Evolutionary conservation across 1,284 basidiomycete genomes (phyloP).

Genomic region (Cryptococcus amylolentus): DNA sequence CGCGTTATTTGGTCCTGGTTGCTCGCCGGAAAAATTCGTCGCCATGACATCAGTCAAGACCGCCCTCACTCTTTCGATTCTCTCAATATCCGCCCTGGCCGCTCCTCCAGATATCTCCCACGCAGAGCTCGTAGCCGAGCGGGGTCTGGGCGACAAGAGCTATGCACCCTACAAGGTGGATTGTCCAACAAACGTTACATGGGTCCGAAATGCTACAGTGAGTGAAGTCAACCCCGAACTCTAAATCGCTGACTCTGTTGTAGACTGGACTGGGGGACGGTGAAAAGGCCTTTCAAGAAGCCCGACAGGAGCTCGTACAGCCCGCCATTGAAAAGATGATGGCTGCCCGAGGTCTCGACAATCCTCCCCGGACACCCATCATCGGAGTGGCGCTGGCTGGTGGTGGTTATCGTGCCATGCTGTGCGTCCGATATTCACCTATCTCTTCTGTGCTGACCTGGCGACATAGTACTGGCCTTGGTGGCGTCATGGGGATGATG

Average conservation of each 20-base stretch:
- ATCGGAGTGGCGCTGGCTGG: slow-evolving; percentile 51
- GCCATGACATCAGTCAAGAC: no score
- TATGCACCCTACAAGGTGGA: slow-evolving; percentile 44
- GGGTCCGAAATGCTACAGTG: slow-evolving; percentile 43
- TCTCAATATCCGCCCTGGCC: not conserved
- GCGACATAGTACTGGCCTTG: slow-evolving; percentile 15
- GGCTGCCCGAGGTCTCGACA: slow-evolving; percentile 23
- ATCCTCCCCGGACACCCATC: slow-evolving; percentile 43
- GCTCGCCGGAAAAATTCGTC: no score
- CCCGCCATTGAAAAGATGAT: slow-evolving; percentile 32
- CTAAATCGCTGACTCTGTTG: not conserved
- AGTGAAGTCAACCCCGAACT: slow-evolving; percentile 8
- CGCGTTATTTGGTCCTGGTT: no score
- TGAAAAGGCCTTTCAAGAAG: slow-evolving; percentile 34
- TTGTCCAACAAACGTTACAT: slow-evolving; percentile 39
- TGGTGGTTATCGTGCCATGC: slow-evolving; percentile 54
- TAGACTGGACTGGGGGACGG: slow-evolving; percentile 28
- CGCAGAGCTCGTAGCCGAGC: not conserved
- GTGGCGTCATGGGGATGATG: slow-evolving; percentile 23
- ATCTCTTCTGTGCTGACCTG: not conserved
- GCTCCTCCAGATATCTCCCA: not conserved
- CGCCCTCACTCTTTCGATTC: not conserved
- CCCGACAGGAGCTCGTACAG: slow-evolving; percentile 23
- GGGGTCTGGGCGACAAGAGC: slow-evolving; percentile 12
- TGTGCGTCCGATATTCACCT: slow-evolving; percentile 23